Evolutionary conservation across 2,329 filamentous ascomycete genomes (phyloP).

Genomic region (Biscogniauxia sp.): DNA sequence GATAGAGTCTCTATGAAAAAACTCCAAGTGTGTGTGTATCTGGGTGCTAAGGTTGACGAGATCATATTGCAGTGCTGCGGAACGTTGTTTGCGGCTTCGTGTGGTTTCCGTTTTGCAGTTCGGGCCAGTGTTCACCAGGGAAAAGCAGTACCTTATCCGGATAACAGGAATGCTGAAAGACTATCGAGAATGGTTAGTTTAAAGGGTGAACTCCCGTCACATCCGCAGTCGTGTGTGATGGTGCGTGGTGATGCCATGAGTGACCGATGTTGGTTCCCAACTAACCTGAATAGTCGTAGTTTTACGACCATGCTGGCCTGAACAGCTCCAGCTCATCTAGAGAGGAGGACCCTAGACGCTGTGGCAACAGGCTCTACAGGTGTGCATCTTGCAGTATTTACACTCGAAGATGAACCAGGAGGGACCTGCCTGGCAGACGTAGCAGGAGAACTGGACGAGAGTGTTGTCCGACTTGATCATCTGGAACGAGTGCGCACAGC

Average conservation of each 20-base stretch:
- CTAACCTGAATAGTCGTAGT: conserved; percentile 12
- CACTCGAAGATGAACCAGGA: conserved; percentile 70
- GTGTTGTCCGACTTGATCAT: conserved; percentile 67
- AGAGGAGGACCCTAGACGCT: conserved; percentile 32
- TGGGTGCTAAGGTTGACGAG: too few species aligned
- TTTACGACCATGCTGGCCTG: neutral
- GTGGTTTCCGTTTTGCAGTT: neutral
- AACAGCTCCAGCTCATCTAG: conserved; percentile 3
- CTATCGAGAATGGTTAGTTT: neutral
- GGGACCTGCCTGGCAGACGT: conserved; percentile 61
- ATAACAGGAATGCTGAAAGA: neutral
- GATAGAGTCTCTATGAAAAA: neutral
- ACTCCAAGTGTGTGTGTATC: neutral
- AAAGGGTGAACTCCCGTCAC: neutral
- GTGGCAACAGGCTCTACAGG: conserved; percentile 58
- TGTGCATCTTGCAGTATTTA: conserved; percentile 65
- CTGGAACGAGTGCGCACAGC: conserved; percentile 61
- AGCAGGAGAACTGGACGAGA: conserved; percentile 64
- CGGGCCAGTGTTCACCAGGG: neutral
- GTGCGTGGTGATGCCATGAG: neutral
- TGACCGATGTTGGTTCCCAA: conserved; percentile 1
- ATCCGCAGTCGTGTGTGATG: neutral
- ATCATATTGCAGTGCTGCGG: neutral
- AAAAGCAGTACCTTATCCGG: neutral
- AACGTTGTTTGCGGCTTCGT: neutral